Evolutionary conservation across 2,329 filamentous ascomycete species (phyloP), one percentile per base, ranked within the genome.

Genomic region (Hymenoscyphus repandus): DNA sequence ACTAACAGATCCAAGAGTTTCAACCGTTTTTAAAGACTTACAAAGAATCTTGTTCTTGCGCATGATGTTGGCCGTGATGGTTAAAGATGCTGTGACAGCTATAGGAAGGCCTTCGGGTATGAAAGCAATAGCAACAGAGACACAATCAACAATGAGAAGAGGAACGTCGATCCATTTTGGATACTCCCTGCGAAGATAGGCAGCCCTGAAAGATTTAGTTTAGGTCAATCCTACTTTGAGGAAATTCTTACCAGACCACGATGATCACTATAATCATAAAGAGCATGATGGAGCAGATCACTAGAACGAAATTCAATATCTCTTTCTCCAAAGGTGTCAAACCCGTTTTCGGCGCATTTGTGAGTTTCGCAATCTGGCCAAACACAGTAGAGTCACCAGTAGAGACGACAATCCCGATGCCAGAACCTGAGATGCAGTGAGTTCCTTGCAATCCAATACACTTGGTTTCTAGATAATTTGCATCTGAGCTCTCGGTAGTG

Each of bases 391-490:
- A 73, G 63, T 89, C 84, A 7, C 86, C 86, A 0, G 83, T 90
- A 1, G 82, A 80, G 10, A 91, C 81, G 1, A 88, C 83, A 9
- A 90, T 69, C 15, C 83, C 86, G 12, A 77, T 72, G 46, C 79
- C 83, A 18, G 73, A 82, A 2, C 87, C 87, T 6, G 82, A 82
- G 3, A 86, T 80, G 58, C 86, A 90, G 61, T 90, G 85, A 0
- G 87, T 90, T n/a, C 88, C 86, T 63, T 90, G 86, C 9, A 91
- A 74, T 18, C 86, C 86, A 47, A 91, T 88, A 59, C 82, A 86
- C 47, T 80, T 79, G 3, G 86, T 90, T 64, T 91, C 87, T 30
- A 91, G 79, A 61, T 88, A 89, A 65, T 90, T 90, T 36, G 77
- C 72, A 60, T 90, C 85, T 0, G 82, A 85, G 0, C 75, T 79